Percentiles rank a stretch among this genome's conserved stretches.
Evolutionary conservation across 2,329 filamentous ascomycete genomes (phyloP).

Genomic region (Xylariales sp.): DNA sequence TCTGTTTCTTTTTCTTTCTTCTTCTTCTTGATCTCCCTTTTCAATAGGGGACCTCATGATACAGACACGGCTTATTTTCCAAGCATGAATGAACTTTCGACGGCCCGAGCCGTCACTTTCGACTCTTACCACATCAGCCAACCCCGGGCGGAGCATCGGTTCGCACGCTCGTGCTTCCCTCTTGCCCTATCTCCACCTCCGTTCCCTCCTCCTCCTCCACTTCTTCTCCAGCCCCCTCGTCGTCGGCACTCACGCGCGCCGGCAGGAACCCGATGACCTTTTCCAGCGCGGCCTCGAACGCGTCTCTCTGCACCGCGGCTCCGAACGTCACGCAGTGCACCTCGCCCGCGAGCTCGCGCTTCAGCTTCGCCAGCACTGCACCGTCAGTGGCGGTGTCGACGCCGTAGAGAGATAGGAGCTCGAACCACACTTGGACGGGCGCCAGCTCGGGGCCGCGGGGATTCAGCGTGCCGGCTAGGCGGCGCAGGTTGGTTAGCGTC

Average conservation of each 20-base stretch:
- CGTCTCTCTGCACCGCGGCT: slow-evolving; percentile 58
- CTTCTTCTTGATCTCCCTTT: neutral
- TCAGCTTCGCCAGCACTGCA: slow-evolving; percentile 53
- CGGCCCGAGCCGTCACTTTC: no score
- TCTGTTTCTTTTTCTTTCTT: neutral
- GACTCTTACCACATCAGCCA: no score
- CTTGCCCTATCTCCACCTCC: neutral
- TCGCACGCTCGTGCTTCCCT: neutral
- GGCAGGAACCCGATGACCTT: slow-evolving; percentile 50
- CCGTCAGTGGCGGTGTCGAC: slow-evolving; percentile 52
- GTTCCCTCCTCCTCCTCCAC: neutral
- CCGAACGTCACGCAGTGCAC: slow-evolving; percentile 62
- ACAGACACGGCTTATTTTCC: no score
- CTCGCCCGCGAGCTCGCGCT: slow-evolving; percentile 56
- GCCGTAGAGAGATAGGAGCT: slow-evolving; percentile 58
- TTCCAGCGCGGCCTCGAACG: slow-evolving; percentile 60
- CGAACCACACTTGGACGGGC: slow-evolving; percentile 67
- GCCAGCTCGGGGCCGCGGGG: slow-evolving; percentile 58
- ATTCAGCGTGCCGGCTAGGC: slow-evolving; percentile 60
- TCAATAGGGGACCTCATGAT: neutral
- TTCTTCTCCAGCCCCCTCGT: neutral
- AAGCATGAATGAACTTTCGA: no score
- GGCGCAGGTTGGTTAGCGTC: slow-evolving; percentile 57
- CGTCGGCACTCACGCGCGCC: neutral
- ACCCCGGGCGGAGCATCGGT: neutral